A percentile compares a stretch with the other conserved stretches of the same genome.
These are phyloP conservation scores for Curvularia sp. DNA, from an alignment of 2,329 filamentous ascomycete genomes.

Conservation along the genomic window DNA sequence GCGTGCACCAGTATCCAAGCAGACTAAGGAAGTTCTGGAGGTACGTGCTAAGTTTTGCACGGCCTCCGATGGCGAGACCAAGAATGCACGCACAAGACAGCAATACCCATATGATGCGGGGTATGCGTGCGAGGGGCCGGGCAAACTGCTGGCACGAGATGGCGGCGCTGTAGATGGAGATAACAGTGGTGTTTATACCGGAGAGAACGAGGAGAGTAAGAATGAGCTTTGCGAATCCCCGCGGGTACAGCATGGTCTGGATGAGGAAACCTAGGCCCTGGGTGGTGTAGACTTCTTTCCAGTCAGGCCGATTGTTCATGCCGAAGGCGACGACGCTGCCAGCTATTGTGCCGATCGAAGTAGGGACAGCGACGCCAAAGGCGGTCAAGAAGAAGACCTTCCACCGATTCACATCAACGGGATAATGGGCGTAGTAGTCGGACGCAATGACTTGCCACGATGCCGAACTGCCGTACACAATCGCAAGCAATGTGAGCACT, in stretches of 20 bases:
- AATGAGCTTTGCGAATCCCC: slow-evolving; percentile 59
- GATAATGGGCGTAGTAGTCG: slow-evolving; percentile 56
- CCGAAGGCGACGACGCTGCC: slow-evolving; percentile 54
- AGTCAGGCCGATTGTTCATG: slow-evolving; percentile 45
- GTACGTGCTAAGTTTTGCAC: slow-evolving; percentile 53
- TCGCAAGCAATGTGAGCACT: slow-evolving; percentile 40
- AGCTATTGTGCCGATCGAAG: slow-evolving; percentile 55
- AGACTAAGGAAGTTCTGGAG: slow-evolving; percentile 57
- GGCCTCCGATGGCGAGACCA: slow-evolving; percentile 55
- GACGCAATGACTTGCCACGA: slow-evolving; percentile 53
- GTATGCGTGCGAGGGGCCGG: slow-evolving; percentile 59
- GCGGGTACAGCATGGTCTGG: slow-evolving; percentile 55
- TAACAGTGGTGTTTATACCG: slow-evolving; percentile 57
- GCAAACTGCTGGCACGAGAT: slow-evolving; percentile 58
- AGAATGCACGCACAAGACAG: slow-evolving; percentile 54
- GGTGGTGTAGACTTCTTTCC: slow-evolving; percentile 51
- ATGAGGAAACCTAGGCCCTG: slow-evolving; percentile 59
- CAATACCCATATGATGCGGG: slow-evolving; percentile 58
- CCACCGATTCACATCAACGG: slow-evolving; percentile 47
- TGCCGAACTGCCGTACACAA: slow-evolving; percentile 50
- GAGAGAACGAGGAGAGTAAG: slow-evolving; percentile 55
- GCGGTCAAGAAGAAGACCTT: slow-evolving; percentile 55
- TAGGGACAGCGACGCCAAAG: slow-evolving; percentile 52
- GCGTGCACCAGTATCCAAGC: slow-evolving; percentile 58
- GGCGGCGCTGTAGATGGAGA: slow-evolving; percentile 60